Percentiles rank a stretch among this genome's conserved stretches.
Evolutionary conservation across 2,329 filamentous ascomycete species (phyloP).

Genomic region (Aureobasidium pullulans): DNA sequence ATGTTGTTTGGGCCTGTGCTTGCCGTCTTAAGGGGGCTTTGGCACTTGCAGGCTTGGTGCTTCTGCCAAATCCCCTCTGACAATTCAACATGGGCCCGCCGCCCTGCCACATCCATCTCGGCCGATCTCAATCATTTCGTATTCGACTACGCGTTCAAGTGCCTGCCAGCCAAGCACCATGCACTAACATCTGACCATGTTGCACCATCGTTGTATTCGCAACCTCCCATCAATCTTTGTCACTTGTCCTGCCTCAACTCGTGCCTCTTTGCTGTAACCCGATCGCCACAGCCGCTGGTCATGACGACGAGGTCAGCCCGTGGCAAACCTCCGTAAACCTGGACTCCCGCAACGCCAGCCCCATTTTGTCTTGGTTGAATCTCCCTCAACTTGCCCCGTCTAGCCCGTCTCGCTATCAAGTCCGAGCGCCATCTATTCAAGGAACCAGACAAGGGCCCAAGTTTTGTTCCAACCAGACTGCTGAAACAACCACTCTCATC

Average conservation of each 20-base stretch:
- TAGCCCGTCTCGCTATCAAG: conserved; percentile 7
- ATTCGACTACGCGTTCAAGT: neutral
- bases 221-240: neutral
- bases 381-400: conserved; percentile 5
- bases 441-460: conserved; percentile 1
- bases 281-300: conserved; percentile 5
- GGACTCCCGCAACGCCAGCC: neutral
- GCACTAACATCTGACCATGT: neutral
- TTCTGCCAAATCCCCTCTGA: too few relatives aligned
- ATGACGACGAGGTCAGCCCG: conserved; percentile 2
- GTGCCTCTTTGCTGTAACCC: neutral
- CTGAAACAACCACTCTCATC: conserved; percentile 3
- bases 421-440: conserved; percentile 10
- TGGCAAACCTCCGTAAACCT: conserved; percentile 7
- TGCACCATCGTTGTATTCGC: neutral
- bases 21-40: conserved; percentile 2
- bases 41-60: neutral
- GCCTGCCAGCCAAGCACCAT: neutral
- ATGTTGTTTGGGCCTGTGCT: conserved; percentile 6
- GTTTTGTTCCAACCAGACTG: neutral
- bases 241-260: neutral
- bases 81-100: neutral
- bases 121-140: conserved; percentile 4
- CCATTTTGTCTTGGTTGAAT: conserved; percentile 8
- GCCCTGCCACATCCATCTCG: neutral